Percentiles rank a stretch among this genome's conserved stretches.
Evolutionary conservation across 2,329 filamentous ascomycete genomes (phyloP).

Genomic region (Colletotrichum lupini): DNA sequence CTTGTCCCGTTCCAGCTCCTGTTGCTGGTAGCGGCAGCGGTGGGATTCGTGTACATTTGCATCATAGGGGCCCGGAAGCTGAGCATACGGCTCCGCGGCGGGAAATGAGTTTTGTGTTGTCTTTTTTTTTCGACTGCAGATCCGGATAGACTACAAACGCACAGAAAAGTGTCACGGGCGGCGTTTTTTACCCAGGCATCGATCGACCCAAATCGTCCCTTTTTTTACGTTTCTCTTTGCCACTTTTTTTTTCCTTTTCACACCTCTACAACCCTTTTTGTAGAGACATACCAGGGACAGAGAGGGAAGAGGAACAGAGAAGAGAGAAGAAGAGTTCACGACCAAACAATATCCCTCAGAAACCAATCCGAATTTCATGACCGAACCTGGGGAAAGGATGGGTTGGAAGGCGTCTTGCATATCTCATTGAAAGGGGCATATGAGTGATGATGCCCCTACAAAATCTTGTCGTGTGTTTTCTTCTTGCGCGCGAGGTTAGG

Average conservation of each 20-base stretch:
- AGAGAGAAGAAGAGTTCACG: background rate
- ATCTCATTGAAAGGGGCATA: constrained; percentile 10
- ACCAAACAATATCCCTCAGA: background rate
- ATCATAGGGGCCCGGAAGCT: constrained; percentile 40
- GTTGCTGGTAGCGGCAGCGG: constrained; percentile 46
- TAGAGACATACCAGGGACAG: background rate
- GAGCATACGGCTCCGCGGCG: constrained; percentile 31
- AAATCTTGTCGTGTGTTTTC: background rate
- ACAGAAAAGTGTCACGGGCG: constrained; percentile 28
- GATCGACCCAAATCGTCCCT: background rate
- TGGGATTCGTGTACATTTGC: constrained; percentile 54
- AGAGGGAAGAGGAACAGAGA: constrained; percentile 6
- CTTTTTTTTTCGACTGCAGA: constrained; percentile 19
- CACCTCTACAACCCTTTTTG: background rate
- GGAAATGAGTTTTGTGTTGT: constrained; percentile 19
- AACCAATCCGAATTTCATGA: background rate
- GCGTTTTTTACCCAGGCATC: constrained; percentile 33
- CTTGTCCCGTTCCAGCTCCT: constrained; percentile 58
- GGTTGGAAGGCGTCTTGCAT: constrained; percentile 21
- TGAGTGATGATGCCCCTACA: background rate
- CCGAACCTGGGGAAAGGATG: background rate
- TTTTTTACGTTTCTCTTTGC: background rate
- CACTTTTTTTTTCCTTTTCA: background rate
- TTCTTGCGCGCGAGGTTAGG: background rate
- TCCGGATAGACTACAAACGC: constrained; percentile 35